Evolutionary conservation across 108 stramenopile species (phyloP), one percentile per base, ranked within the genome.

Genomic region (Nitzschia sp.): DNA sequence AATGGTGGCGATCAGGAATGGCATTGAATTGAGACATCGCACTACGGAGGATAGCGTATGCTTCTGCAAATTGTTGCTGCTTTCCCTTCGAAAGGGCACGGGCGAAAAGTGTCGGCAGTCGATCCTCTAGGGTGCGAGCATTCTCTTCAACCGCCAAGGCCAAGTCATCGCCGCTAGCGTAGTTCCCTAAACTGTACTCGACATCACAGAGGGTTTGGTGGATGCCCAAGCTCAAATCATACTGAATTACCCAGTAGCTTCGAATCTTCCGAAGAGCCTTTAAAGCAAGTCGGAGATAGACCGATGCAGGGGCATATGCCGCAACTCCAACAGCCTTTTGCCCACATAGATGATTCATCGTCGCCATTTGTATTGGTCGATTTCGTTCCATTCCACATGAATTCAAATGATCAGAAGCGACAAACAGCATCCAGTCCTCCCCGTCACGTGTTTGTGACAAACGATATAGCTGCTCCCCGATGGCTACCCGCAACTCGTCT

Each of bases 381-480:
- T 41, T 46, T n/a, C 63, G 39, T 20, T 48, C 50, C 21, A 48
- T 46, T 6, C 40, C 44, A 37, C 57, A 65, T 0, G 69, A 65
- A 44, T 77, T 77, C 11, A 77, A 48, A 21, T 66, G 68, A 41
- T 71, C 76, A 7, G 69, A 57, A 6, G 76, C 76, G 10, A 60
- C 69, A 71, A 66, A 77, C 0, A 77, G 38, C 69, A 70, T 71
- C 76, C 76, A 77, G 19, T 67, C 64, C 22, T 74, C 56, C 15
- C 57, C 59, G 8, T 52, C 29, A 7, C 7, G 37, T 15, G 57
- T 40, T 17, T 37, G 8, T n/a, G 50, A 41, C 6, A 69, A 64
- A 57, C 67, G 56, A n/a, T 70, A 67, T 3, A 87, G 70, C 46
- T 69, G 56, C 9, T 58, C 67, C 6, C 83, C 86, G 46, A 87